These are phyloP conservation scores for Pelargonium myrrhifolium DNA, from an alignment of 441 rosid genomes.

Conservation along the genomic window DNA sequence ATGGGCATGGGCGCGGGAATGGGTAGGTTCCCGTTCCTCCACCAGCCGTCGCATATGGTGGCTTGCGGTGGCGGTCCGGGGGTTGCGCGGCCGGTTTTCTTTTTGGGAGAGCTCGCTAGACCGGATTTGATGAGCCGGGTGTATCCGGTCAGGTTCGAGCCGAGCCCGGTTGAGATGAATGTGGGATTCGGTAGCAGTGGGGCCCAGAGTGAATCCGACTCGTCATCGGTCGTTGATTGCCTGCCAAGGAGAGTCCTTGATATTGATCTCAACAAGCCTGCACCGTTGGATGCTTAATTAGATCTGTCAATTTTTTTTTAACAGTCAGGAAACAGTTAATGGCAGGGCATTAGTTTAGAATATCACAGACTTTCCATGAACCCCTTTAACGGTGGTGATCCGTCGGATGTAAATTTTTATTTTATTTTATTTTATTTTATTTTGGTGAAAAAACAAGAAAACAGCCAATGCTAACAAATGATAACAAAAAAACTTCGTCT, in stretches of 20 bases:
- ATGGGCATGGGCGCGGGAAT: slow-evolving; percentile 15
- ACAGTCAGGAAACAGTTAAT: neutral
- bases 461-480: neutral
- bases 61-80: slow-evolving; percentile 18
- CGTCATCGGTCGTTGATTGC: slow-evolving; percentile 47
- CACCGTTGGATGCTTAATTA: slow-evolving; percentile 43
- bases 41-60: slow-evolving; percentile 28
- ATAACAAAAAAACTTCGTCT: too few species aligned
- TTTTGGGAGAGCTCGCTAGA: slow-evolving; percentile 25
- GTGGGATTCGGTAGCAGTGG: slow-evolving; percentile 22
- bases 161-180: slow-evolving; percentile 22
- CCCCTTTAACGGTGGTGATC: slow-evolving; percentile 5
- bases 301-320: neutral
- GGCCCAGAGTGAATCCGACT: slow-evolving; percentile 40
- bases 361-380: neutral
- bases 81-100: slow-evolving; percentile 26
- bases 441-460: neutral
- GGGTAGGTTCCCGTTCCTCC: slow-evolving; percentile 38
- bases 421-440: too few species aligned
- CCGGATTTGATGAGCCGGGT: slow-evolving; percentile 35
- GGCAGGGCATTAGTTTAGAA: neutral
- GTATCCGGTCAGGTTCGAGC: slow-evolving; percentile 30
- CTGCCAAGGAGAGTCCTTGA: slow-evolving; percentile 26
- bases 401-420: slow-evolving; percentile 16
- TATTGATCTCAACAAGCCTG: slow-evolving; percentile 62